Base-by-base conservation (phyloP, 176 grass and related monocot species). In the Eragrostis nindensis region DNA sequence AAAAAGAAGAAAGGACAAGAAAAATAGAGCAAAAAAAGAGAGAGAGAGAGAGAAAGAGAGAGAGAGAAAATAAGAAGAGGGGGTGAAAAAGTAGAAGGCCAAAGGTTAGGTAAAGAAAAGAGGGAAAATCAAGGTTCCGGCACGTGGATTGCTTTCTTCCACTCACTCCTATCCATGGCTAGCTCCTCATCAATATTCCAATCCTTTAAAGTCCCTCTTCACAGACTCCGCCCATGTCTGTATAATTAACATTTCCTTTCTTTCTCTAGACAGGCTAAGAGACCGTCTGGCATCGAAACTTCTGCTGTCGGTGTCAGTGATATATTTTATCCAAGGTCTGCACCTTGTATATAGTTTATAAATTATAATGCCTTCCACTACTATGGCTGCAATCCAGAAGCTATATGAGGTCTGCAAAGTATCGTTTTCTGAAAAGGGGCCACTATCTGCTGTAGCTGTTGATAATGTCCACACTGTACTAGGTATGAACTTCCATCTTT, bases 381-480 rank as follows among this genome's bases (percentile, higher is more conserved):
- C 74, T 18, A 88, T 88, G 91, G 74, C 71, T 67, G 63, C 82
- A 64, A 88, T 90, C 82, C 86, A 88, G 82, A 94, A 84, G 75
- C 70, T 94, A n/a, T 90, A 94, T 65, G 91, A 90, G 22, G 75
- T 74, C 21, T 90, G 91, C 50, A 88, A 83, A 83, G 74, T 69
- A 67, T 88, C 91, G 44, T 70, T 94, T 64, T 90, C 66, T 72
- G 74, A 67, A 66, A 90, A 94, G 6, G 83, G 88, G 14, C 79
- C 85, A 12, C 27, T 88, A 56, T 88, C 91, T 84, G 30, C 66
- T 42, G 85, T 90, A 88, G 83, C 82, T 68, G 66, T 86, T 12
- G 82, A 94, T 54, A 87, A 73, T 64, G 79, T 86, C n/a, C 83
- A 83, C 21, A 53, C 27, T 55, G 75, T 83, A 52, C 81, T 90